Conservation (phyloP, 164 flowering plant species). For the Nymphaea thermarum region DNA sequence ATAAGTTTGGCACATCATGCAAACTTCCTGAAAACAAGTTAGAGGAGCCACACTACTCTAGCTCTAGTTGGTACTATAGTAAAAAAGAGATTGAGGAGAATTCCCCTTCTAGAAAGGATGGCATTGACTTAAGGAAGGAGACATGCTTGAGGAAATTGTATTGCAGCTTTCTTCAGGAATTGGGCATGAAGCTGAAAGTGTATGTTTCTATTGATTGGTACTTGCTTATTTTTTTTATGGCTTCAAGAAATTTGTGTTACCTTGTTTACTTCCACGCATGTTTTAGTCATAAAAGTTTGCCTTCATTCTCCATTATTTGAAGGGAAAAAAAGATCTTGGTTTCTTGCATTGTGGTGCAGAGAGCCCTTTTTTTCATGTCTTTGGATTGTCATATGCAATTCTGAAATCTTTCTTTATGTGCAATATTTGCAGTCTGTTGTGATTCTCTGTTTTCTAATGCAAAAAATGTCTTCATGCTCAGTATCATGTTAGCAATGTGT, state of each 20-base stretch:
- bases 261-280: neutral
- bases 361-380: neutral
- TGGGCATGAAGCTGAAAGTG: constrained; percentile 34
- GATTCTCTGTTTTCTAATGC: no score
- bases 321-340: no score
- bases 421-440: no score
- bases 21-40: neutral
- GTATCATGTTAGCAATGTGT: no score
- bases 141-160: constrained; percentile 33
- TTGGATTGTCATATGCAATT: neutral
- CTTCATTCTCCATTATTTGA: no score
- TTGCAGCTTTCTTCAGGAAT: constrained; percentile 14
- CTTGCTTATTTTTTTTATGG: neutral
- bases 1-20: constrained; percentile 7
- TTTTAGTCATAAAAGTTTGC: no score
- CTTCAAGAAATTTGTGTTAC: neutral
- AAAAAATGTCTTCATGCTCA: no score
- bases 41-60: constrained; percentile 13
- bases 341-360: neutral
- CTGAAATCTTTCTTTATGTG: neutral
- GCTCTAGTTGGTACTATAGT: constrained; percentile 38
- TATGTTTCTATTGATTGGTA: constrained; percentile 15
- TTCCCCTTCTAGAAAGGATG: constrained; percentile 68
- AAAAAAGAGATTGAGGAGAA: constrained; percentile 37
- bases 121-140: constrained; percentile 33